Evolutionary conservation across 805 yeast species (phyloP).

Genomic region (Dipodascus albidus): DNA sequence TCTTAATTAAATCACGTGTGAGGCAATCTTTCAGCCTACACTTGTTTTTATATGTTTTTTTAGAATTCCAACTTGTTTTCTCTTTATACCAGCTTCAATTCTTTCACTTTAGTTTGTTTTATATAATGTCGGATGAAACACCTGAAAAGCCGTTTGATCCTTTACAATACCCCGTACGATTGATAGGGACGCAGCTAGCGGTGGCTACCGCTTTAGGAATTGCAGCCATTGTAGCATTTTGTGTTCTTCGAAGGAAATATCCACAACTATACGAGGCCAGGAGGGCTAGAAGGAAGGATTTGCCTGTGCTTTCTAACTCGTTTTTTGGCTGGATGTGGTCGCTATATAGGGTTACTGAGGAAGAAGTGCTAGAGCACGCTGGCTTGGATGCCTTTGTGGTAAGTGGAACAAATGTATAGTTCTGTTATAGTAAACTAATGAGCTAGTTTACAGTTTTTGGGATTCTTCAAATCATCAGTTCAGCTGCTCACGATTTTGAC

Average conservation of each 20-base stretch:
- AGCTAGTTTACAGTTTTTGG: constrained; percentile 39
- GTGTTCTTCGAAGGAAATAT: constrained; percentile 58
- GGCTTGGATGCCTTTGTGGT: constrained; percentile 86
- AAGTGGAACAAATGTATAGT: not conserved
- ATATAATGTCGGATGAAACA: not conserved
- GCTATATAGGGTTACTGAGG: constrained; percentile 53
- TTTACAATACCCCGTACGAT: constrained; percentile 28
- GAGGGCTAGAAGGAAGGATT: constrained; percentile 35
- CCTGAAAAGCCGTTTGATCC: constrained; percentile 1
- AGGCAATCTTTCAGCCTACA: not conserved
- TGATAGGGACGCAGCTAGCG: constrained; percentile 66
- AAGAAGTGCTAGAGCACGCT: constrained; percentile 73
- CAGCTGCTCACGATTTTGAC: constrained; percentile 53
- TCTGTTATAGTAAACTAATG: constrained; percentile 22
- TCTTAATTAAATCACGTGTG: not conserved
- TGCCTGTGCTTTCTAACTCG: constrained; percentile 51
- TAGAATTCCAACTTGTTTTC: not conserved
- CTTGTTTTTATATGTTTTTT: constrained; percentile 17
- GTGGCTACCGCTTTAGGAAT: constrained; percentile 62
- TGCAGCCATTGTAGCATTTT: constrained; percentile 56
- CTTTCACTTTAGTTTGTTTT: too few species aligned
- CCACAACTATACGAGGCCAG: constrained; percentile 83
- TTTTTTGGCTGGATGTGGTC: constrained; percentile 76
- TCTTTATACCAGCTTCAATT: not conserved
- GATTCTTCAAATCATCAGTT: constrained; percentile 83